Conservation (phyloP, 768 basidiomycete species). For the Mycena venus region DNA sequence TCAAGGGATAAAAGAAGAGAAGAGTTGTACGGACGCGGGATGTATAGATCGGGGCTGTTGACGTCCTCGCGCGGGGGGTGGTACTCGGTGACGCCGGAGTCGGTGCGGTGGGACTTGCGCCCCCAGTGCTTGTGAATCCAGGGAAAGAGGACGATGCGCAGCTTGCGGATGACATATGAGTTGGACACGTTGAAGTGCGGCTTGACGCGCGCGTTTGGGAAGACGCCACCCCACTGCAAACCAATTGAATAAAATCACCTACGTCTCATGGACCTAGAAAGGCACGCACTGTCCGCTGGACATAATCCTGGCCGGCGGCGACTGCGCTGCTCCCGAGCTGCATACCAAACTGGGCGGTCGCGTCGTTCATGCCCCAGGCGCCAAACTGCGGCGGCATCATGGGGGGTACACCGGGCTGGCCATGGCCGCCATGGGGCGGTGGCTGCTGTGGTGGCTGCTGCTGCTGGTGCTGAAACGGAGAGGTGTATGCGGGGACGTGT, state of each 20-base stretch:
- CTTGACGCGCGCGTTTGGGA: constrained; percentile 84
- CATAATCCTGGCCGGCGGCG: constrained; percentile 94
- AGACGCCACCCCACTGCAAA: constrained; percentile 80
- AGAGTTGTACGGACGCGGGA: constrained; percentile 73
- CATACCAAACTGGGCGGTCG: constrained; percentile 96
- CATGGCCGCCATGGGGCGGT: too few species aligned
- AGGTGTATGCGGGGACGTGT: constrained; percentile 62
- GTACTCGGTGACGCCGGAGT: constrained; percentile 82
- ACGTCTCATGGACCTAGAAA: constrained; percentile 1
- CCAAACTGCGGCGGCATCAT: constrained; percentile 64
- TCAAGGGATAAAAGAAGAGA: too few species aligned
- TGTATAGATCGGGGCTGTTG: constrained; percentile 97
- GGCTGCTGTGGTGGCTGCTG: constrained; percentile 50
- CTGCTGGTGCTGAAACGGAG: constrained; percentile 64
- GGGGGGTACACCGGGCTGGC: constrained; percentile 44
- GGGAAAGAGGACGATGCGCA: constrained; percentile 91
- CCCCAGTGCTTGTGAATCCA: constrained; percentile 95
- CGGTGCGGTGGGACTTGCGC: constrained; percentile 73
- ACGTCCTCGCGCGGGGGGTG: constrained; percentile 93
- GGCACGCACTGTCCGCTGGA: constrained; percentile 90
- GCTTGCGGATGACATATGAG: constrained; percentile 92
- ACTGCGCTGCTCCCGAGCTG: constrained; percentile 94
- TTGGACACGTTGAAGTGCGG: constrained; percentile 97
- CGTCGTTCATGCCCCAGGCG: constrained; percentile 90
- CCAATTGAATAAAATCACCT: constrained; percentile 19